Evolutionary conservation across 192 early-diverging fungal genomes (phyloP).

Genomic region (Funneliformis geosporum): DNA sequence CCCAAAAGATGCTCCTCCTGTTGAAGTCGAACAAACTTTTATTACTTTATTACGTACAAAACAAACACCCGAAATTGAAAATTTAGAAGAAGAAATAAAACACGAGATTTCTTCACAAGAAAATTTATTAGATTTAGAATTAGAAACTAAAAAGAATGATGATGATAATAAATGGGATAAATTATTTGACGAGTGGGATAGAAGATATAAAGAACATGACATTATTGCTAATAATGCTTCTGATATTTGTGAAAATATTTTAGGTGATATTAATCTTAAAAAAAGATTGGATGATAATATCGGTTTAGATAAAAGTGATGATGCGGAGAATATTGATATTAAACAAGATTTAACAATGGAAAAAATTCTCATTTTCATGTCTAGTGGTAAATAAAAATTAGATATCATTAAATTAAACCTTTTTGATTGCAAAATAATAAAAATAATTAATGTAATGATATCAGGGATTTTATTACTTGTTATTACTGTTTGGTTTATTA

Average conservation of each 20-base stretch:
- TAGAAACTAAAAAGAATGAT: constrained; percentile 9
- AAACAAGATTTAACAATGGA: constrained; percentile 7
- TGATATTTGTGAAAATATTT: background rate
- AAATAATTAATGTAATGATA: too few species aligned
- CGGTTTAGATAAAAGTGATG: background rate
- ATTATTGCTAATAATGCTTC: background rate
- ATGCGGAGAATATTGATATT: background rate
- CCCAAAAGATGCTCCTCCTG: constrained; percentile 20
- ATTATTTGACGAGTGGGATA: constrained; percentile 25
- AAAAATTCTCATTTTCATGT: constrained; percentile 17
- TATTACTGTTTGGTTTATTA: background rate
- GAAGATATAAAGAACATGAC: constrained; percentile 25
- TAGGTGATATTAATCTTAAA: constrained; percentile 3
- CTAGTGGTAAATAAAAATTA: constrained; percentile 3
- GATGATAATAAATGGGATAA: constrained; percentile 24
- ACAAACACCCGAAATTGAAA: constrained; percentile 23
- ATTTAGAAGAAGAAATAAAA: constrained; percentile 12
- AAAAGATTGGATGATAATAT: constrained; percentile 6
- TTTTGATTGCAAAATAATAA: too few species aligned
- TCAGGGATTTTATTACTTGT: background rate
- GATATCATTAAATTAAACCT: background rate
- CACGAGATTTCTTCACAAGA: constrained; percentile 5
- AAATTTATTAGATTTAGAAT: constrained; percentile 1
- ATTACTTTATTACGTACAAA: constrained; percentile 22
- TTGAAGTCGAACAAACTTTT: constrained; percentile 11